Conservation (phyloP, 129 eudicot species). For the Oenanthe sinensis region DNA sequence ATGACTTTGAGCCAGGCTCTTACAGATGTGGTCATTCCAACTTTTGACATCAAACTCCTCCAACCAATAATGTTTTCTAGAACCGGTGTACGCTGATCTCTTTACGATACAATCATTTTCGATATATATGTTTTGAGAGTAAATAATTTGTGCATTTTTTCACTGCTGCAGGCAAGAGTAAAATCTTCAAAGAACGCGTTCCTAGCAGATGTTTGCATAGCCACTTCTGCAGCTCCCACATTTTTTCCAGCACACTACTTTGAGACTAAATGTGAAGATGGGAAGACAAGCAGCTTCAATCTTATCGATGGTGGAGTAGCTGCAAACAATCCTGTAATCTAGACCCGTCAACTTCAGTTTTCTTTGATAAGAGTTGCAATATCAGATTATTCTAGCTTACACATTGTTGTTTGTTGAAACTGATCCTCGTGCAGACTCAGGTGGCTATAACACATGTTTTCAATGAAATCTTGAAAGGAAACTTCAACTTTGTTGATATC, state of each 20-base stretch:
- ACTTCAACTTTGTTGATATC: slow-evolving; percentile 22
- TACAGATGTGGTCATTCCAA: slow-evolving; percentile 30
- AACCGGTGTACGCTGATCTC: slow-evolving; percentile 16
- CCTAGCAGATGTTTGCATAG: slow-evolving; percentile 35
- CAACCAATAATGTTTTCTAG: slow-evolving; percentile 42
- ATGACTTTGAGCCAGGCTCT: slow-evolving; percentile 25
- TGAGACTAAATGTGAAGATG: slow-evolving; percentile 25
- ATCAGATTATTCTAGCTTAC: background rate
- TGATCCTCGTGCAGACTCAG: slow-evolving; percentile 38
- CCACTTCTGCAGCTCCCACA: slow-evolving; percentile 47
- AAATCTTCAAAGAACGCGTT: slow-evolving; percentile 25
- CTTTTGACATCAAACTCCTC: slow-evolving; percentile 43
- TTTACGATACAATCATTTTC: background rate
- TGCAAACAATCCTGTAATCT: slow-evolving; percentile 42
- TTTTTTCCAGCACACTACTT: slow-evolving; percentile 38
- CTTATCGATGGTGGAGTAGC: slow-evolving; percentile 49
- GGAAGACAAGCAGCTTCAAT: slow-evolving; percentile 21
- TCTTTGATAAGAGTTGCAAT: background rate
- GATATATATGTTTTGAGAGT: background rate
- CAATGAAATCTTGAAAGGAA: slow-evolving; percentile 44
- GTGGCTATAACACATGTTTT: slow-evolving; percentile 54
- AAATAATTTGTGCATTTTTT: background rate
- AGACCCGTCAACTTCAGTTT: background rate
- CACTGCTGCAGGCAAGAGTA: slow-evolving; percentile 19
- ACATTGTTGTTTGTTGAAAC: background rate